Base-by-base conservation (phyloP, 306 rosid genomes). In the Sicyos edulis region DNA sequence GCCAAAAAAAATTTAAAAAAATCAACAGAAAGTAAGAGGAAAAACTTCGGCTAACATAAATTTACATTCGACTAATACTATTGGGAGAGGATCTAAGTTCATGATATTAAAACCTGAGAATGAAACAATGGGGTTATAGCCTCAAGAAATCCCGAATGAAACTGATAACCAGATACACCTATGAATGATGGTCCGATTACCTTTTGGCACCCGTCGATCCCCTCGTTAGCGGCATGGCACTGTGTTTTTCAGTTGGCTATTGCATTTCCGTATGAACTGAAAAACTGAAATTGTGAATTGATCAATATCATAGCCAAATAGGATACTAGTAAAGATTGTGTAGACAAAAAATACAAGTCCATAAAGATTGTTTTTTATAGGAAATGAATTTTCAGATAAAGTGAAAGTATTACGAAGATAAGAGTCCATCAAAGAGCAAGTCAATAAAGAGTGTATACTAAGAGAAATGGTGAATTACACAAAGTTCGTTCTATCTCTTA, bases 21-120 rank as follows among this genome's bases (percentile, higher is more conserved):
- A 69, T 69, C 73, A 69, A 69, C 73, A 24, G 73, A 68, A 22
- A 66, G 54, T 66, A 7, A 17, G 72, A 3, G 40, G 71, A 8
- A 12, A 78, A 77, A 67, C 76, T 58, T 47, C 51, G 59, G 29
- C 72, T 51, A 69, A 8, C 58, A 67, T 45, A 50, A 69, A 69
- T 69, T 69, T 69, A 69, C 73, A 69, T 69, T 26, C 47, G 51
- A 24, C 73, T 2, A 24, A 17, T 50, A 24, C 59, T 51, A 44
- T 26, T 19, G 55, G 44, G 59, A 42, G 59, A 49, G 72, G 14
- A 68, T 47, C 59, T 14, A 69, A 50, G 73, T 21, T 63, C 32
- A 51, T 20, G 52, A 26, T 50, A 68, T 68, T 68, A 22, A 66
- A 68, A 47, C 72, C 73, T 68, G 42, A 49, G 40, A 67, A 21